These are phyloP conservation scores for Tolypocladium capitatum DNA, from an alignment of 2,329 filamentous ascomycete genomes.

Conservation along the genomic window DNA sequence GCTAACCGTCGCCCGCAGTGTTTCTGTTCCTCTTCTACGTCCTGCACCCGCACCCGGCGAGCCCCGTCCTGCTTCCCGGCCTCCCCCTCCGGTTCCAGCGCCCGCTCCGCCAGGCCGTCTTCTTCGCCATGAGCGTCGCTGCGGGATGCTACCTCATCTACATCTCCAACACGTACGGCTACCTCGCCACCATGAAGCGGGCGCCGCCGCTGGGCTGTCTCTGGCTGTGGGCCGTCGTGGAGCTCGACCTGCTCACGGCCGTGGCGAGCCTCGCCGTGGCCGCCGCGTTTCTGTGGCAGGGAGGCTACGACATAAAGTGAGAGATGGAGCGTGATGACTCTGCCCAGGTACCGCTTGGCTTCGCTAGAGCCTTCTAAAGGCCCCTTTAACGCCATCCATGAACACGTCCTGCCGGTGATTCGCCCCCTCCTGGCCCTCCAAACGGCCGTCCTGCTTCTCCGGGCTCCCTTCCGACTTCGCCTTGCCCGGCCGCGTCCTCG, in stretches of 20 bases:
- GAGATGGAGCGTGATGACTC: not conserved
- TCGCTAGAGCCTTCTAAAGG: too few relatives aligned
- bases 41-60: conserved; percentile 39
- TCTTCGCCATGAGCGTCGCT: conserved; percentile 45
- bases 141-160: conserved; percentile 70
- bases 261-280: conserved; percentile 36
- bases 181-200: conserved; percentile 82
- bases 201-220: conserved; percentile 79
- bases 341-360: too few relatives aligned
- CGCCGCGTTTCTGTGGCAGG: conserved; percentile 31
- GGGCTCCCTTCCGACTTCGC: conserved; percentile 15
- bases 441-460: conserved; percentile 10
- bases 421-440: too few relatives aligned
- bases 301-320: conserved; percentile 32
- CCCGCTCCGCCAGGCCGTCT: conserved; percentile 43
- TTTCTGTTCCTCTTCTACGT: conserved; percentile 42
- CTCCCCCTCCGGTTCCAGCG: conserved; percentile 33
- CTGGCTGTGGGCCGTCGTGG: conserved; percentile 88
- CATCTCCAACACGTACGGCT: conserved; percentile 66
- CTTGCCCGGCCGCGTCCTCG: conserved; percentile 16
- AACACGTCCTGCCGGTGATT: too few relatives aligned
- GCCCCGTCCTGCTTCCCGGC: conserved; percentile 34
- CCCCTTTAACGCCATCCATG: too few relatives aligned
- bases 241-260: conserved; percentile 61
- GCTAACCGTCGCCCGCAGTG: conserved; percentile 25